Evolutionary conservation across 2,329 filamentous ascomycete genomes (phyloP), one percentile per base, ranked within the genome.

Genomic region (Ploettnerulaceae sp.): DNA sequence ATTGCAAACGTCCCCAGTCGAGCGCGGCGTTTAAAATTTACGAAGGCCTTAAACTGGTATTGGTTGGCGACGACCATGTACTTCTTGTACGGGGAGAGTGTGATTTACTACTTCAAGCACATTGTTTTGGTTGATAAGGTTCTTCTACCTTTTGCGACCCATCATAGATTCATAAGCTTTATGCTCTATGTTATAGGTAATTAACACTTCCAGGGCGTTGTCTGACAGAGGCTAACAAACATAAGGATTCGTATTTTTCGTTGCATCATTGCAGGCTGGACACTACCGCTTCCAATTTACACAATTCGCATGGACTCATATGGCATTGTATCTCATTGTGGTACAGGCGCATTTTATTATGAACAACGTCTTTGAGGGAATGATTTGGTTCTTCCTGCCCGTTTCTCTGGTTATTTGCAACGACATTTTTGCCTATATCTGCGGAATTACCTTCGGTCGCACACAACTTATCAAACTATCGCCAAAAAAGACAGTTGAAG

Each of bases 101-200:
- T 98, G 63, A 95, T 98, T 63, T 98, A 98, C 73, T 98, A 98
- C 71, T 98, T 98, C 72, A 98, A 98, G 76, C 93, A 98, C 66
- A 91, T 98, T 57, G 82, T 98, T 33, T 73, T 98, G 49, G 90
- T 98, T 35, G 93, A 98, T 69, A 88, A 86, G 67, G 86, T 97
- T 35, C 74, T 98, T 52, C 74, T 96, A 48, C 93, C 93, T 7
- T 82, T 98, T 65, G 90, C 93, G 45, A 97, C 91, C 12, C 93
- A 98, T 71, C 93, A 98, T 67, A 81, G 93, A 58, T 98, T 98
- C 74, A 96, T 98, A 67, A 95, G 90, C 73, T 97, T 98, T 64
- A 86, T 94, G 69, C 86, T 98, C 58, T 98, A 98, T 69, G 86
- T 96, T 48, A 91, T 97, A 66, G 93, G 90, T 94, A 53, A 8